These are phyloP conservation scores for Ophiostoma ulmi DNA, from an alignment of 2,329 filamentous ascomycete species.

Conservation along the genomic window DNA sequence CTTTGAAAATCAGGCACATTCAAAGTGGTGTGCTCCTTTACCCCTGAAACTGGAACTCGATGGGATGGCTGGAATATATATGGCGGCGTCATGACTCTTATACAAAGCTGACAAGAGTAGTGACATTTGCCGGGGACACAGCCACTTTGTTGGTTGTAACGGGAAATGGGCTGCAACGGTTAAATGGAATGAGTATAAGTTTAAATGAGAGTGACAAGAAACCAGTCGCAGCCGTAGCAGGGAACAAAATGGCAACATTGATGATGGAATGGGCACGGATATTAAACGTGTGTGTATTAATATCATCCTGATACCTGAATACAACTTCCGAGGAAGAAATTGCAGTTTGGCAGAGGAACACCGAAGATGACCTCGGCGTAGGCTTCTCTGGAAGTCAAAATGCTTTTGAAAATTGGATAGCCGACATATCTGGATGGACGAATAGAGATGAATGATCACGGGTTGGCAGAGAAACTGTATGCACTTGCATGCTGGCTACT, in stretches of 20 bases:
- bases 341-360: neutral
- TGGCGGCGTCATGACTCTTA: neutral
- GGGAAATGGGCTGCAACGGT: neutral
- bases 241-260: neutral
- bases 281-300: too few species aligned
- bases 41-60: neutral
- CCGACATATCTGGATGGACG: neutral
- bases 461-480: neutral
- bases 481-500: neutral
- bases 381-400: neutral
- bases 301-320: neutral
- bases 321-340: neutral
- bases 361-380: neutral
- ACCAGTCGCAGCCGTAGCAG: neutral
- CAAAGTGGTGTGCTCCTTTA: neutral
- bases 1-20: neutral
- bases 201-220: neutral
- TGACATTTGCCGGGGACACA: neutral
- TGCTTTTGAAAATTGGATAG: neutral
- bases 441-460: neutral
- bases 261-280: neutral
- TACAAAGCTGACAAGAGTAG: neutral
- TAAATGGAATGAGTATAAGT: neutral
- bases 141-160: neutral
- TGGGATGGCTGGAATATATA: neutral